A percentile compares a stretch with the other conserved stretches of the same genome.
Conservation (phyloP, 164 flowering plant genomes). For the Stephania japonica region DNA sequence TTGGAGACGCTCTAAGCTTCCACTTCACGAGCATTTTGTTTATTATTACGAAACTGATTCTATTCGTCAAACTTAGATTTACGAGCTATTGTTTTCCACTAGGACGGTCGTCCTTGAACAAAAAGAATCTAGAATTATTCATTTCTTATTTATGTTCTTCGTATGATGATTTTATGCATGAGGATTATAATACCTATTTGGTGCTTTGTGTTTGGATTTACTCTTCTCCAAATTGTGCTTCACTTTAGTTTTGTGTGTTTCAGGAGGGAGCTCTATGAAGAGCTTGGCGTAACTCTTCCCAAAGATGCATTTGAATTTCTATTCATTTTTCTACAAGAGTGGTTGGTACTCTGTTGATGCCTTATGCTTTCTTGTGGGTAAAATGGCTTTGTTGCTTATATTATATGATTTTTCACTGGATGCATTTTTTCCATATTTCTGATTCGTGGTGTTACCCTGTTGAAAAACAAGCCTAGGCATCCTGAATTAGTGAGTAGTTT, state of each 20-base stretch:
- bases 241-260: slow-evolving; percentile 13
- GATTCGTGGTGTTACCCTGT: background rate
- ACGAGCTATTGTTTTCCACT: no score
- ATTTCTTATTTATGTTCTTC: background rate
- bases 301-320: slow-evolving; percentile 84
- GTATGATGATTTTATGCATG: background rate
- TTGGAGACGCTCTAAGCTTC: no score
- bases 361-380: background rate
- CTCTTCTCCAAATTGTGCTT: background rate
- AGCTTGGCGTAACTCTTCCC: slow-evolving; percentile 77
- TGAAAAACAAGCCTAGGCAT: background rate
- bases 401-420: background rate
- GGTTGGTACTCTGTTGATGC: slow-evolving; percentile 39
- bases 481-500: background rate
- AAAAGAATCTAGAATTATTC: background rate
- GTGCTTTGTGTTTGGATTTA: background rate
- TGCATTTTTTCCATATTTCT: background rate
- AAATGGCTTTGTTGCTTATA: background rate
- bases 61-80: no score
- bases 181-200: background rate
- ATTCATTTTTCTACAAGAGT: slow-evolving; percentile 62
- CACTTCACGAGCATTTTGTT: no score
- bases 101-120: no score
- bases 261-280: slow-evolving; percentile 97
- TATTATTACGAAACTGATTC: no score